Evolutionary conservation across 148 eudicot genomes (phyloP).

Genomic region (Persicaria tinctoria): DNA sequence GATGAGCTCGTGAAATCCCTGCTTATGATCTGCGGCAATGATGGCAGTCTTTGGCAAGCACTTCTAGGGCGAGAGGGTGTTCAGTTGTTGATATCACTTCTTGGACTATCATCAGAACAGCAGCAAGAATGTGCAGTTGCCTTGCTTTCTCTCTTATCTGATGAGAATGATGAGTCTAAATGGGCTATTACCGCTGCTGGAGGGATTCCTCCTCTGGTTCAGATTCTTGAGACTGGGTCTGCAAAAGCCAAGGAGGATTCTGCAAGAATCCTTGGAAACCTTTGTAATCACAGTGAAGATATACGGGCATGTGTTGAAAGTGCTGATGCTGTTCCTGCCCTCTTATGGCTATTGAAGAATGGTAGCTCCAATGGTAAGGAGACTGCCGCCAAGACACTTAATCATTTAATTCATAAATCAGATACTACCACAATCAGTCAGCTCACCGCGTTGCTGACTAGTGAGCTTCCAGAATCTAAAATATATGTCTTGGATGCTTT

Average conservation of each 20-base stretch:
- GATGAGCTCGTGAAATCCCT: conserved; percentile 85
- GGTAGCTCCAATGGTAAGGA: conserved; percentile 94
- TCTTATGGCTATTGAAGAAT: conserved; percentile 90
- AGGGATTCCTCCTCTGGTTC: conserved; percentile 98
- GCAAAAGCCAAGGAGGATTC: conserved; percentile 97
- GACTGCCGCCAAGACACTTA: conserved; percentile 90
- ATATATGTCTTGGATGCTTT: conserved; percentile 87
- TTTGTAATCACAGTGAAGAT: conserved; percentile 98
- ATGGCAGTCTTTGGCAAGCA: conserved; percentile 86
- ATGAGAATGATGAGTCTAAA: conserved; percentile 95
- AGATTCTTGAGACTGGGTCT: conserved; percentile 96
- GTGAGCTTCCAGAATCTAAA: conserved; percentile 96
- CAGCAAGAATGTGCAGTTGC: conserved; percentile 99
- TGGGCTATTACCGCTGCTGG: conserved; percentile 99
- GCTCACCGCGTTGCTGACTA: conserved; percentile 82
- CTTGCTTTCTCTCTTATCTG: conserved; percentile 77
- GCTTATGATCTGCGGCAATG: conserved; percentile 64
- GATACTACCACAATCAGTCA: conserved; percentile 96
- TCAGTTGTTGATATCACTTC: conserved; percentile 94
- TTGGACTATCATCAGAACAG: conserved; percentile 97
- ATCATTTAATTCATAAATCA: conserved; percentile 93
- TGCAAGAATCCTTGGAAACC: conserved; percentile 89
- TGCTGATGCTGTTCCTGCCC: conserved; percentile 99
- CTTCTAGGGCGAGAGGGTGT: conserved; percentile 99
- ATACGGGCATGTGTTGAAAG: conserved; percentile 98